These are phyloP conservation scores for Solidago caesia DNA, from an alignment of 129 eudicot species.

Conservation along the genomic window DNA sequence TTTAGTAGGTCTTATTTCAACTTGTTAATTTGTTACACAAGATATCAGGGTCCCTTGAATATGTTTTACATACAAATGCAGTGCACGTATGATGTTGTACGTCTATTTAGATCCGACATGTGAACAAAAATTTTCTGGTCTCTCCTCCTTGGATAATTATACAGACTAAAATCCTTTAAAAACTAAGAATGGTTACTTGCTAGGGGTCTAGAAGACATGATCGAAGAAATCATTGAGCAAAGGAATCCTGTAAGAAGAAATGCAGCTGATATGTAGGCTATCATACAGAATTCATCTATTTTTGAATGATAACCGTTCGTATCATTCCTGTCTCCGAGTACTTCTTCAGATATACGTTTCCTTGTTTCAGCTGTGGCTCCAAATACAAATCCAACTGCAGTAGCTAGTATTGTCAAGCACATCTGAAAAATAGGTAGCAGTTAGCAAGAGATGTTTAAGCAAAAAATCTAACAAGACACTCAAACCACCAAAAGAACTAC, in stretches of 20 bases:
- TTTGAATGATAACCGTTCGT: slow-evolving; percentile 8
- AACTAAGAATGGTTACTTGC: background rate
- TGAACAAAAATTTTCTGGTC: no score
- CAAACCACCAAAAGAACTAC: background rate
- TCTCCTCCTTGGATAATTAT: no score
- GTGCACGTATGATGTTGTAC: no score
- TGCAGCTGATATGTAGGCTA: slow-evolving; percentile 12
- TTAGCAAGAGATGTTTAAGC: background rate
- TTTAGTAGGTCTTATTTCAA: no score
- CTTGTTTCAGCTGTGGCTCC: slow-evolving; percentile 18
- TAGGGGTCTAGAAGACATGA: slow-evolving; percentile 10
- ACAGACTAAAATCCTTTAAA: no score
- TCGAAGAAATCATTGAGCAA: slow-evolving; percentile 6
- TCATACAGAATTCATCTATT: slow-evolving; percentile 9
- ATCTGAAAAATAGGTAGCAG: background rate
- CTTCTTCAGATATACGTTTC: background rate
- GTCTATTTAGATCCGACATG: no score
- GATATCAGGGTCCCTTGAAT: no score
- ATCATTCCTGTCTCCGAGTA: background rate
- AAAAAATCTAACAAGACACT: no score
- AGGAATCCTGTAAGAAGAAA: slow-evolving; percentile 21
- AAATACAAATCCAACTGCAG: slow-evolving; percentile 14
- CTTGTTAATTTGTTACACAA: no score
- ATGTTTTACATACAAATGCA: no score
- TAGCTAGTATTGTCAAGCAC: slow-evolving; percentile 19